Percentiles rank a stretch among this genome's conserved stretches.
Conservation (phyloP, 768 basidiomycete genomes). For the Hemileccinum impolitum region DNA sequence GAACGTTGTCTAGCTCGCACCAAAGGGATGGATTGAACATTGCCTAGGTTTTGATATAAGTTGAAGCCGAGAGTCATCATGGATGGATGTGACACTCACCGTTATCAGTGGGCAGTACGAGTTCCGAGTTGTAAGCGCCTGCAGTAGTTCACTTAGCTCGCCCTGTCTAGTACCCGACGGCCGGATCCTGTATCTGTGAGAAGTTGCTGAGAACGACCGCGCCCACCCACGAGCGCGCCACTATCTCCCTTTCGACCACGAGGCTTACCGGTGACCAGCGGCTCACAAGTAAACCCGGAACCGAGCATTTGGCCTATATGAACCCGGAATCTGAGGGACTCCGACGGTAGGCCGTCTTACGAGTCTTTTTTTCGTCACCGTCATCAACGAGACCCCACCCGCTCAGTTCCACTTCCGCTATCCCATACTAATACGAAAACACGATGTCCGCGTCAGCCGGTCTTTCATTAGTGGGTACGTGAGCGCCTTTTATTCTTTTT, state of each 20-base stretch:
- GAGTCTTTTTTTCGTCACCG: neutral
- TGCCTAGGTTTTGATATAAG: too few relatives aligned
- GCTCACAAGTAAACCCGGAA: conserved; percentile 7
- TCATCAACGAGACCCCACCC: neutral
- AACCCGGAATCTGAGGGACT: neutral
- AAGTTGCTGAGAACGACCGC: neutral
- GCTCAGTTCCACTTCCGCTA: neutral
- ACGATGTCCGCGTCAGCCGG: conserved; percentile 10
- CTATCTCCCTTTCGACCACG: neutral
- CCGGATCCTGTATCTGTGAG: too few relatives aligned
- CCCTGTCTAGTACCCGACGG: too few relatives aligned
- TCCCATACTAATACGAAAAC: neutral
- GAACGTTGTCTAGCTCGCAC: too few relatives aligned
- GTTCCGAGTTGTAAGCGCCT: too few relatives aligned
- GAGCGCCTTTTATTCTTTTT: neutral
- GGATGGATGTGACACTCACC: too few relatives aligned
- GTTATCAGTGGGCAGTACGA: too few relatives aligned
- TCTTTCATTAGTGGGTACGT: conserved; percentile 20
- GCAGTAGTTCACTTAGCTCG: too few relatives aligned
- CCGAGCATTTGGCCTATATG: conserved; percentile 12
- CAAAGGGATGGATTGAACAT: too few relatives aligned
- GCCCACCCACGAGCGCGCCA: neutral
- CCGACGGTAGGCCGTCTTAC: neutral
- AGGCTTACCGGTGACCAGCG: neutral
- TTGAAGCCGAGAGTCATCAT: too few relatives aligned